A percentile compares a stretch with the other conserved stretches of the same genome.
Conservation (phyloP, 257 asterid genomes). For the Solanum chiquidenum region DNA sequence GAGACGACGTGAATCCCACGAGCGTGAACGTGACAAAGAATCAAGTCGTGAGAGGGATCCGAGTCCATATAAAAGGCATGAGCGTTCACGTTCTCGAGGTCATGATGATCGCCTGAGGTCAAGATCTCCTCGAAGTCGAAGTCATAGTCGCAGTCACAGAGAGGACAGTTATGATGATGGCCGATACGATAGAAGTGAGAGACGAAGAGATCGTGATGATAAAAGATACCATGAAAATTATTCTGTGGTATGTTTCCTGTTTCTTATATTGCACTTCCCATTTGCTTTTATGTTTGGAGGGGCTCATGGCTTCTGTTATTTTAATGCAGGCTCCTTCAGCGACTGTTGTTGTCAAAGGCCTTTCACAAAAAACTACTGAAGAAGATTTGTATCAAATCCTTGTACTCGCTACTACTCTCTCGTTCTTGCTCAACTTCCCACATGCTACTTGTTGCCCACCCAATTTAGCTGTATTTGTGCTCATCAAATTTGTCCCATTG, state of each 20-base stretch:
- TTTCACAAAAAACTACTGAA: slow-evolving; percentile 87
- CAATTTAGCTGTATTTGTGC: background rate
- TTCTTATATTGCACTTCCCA: background rate
- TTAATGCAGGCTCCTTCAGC: slow-evolving; percentile 81
- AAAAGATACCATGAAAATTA: slow-evolving; percentile 49
- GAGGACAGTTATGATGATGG: slow-evolving; percentile 83
- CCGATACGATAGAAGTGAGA: slow-evolving; percentile 60
- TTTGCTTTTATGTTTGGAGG: background rate
- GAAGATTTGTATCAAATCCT: slow-evolving; percentile 93
- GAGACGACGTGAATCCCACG: slow-evolving; percentile 79
- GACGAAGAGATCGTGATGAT: slow-evolving; percentile 77
- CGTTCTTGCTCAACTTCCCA: slow-evolving; percentile 1
- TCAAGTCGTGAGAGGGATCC: slow-evolving; percentile 74
- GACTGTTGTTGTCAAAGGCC: slow-evolving; percentile 94
- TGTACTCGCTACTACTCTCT: slow-evolving; percentile 28
- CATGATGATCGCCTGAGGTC: slow-evolving; percentile 74
- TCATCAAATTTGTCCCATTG: background rate
- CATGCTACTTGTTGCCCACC: background rate
- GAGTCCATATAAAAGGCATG: slow-evolving; percentile 60
- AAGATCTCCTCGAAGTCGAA: slow-evolving; percentile 81
- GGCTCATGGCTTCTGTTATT: background rate
- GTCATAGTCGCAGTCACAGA: slow-evolving; percentile 73
- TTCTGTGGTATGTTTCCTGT: slow-evolving; percentile 45
- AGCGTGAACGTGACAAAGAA: slow-evolving; percentile 75
- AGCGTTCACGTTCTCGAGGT: slow-evolving; percentile 62